These are phyloP conservation scores for Xylariaceae sp. DNA, from an alignment of 2,329 filamentous ascomycete genomes.

Conservation along the genomic window DNA sequence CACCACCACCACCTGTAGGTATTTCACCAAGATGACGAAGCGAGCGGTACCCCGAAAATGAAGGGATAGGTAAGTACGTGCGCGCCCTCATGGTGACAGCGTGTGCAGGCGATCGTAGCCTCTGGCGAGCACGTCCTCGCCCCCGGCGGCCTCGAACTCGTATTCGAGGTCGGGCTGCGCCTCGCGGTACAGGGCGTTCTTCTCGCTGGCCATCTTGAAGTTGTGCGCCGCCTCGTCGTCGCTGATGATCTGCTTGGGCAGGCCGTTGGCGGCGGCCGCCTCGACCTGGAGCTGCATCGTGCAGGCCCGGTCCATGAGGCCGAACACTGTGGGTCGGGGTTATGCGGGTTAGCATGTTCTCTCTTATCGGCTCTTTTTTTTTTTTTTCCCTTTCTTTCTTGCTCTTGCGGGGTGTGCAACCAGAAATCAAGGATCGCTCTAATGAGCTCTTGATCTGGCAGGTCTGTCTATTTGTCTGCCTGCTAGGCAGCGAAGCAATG, in stretches of 20 bases:
- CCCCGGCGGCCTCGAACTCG: slow-evolving; percentile 27
- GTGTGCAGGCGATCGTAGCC: slow-evolving; percentile 23
- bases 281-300: slow-evolving; percentile 65
- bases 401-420: too few species aligned
- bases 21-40: too few species aligned
- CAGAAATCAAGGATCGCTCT: too few species aligned
- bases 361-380: too few species aligned
- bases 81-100: slow-evolving; percentile 9
- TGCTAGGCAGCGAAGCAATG: too few species aligned
- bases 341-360: too few species aligned
- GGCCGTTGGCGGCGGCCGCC: slow-evolving; percentile 49
- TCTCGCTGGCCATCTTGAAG: slow-evolving; percentile 32
- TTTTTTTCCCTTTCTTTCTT: too few species aligned
- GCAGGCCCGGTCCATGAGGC: slow-evolving; percentile 59
- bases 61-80: too few species aligned
- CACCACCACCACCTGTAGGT: too few species aligned
- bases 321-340: neutral
- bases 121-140: slow-evolving; percentile 26
- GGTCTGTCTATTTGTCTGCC: too few species aligned
- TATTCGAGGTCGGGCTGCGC: slow-evolving; percentile 30
- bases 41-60: too few species aligned
- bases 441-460: too few species aligned
- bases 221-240: slow-evolving; percentile 38
- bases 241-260: slow-evolving; percentile 36
- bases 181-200: slow-evolving; percentile 27